These are phyloP conservation scores for Lactarius trivialis DNA, from an alignment of 768 basidiomycete genomes.

Conservation along the genomic window DNA sequence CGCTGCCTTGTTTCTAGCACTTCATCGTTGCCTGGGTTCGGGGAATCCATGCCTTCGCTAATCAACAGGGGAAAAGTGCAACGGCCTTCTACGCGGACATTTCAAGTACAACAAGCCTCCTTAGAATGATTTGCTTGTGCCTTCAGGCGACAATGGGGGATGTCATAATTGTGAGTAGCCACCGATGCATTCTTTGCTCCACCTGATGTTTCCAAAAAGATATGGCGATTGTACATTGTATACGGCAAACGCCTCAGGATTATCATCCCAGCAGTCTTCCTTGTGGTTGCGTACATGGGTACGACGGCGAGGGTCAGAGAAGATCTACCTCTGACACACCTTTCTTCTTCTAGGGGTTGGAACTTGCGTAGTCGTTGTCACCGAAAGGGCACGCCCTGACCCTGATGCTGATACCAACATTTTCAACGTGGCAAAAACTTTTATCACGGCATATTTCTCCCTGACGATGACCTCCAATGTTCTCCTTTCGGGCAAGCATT, in stretches of 20 bases:
- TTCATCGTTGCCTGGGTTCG: background rate
- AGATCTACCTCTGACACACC: background rate
- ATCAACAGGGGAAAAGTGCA: background rate
- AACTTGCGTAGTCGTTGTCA: background rate
- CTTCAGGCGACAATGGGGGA: background rate
- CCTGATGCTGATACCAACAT: too few species aligned
- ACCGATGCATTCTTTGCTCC: background rate
- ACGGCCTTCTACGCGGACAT: slow-evolving; percentile 1
- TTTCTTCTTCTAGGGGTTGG: background rate
- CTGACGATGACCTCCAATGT: background rate
- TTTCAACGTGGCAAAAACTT: background rate
- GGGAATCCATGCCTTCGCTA: background rate
- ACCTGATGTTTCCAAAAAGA: background rate
- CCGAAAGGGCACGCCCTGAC: background rate
- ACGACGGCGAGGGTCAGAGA: background rate
- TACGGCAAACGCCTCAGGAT: background rate
- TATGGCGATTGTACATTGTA: slow-evolving; percentile 11
- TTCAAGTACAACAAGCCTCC: background rate
- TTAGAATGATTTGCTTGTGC: background rate
- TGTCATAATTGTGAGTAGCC: background rate
- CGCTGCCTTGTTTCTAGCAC: background rate
- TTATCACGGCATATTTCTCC: slow-evolving; percentile 3
- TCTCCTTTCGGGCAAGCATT: slow-evolving; percentile 1
- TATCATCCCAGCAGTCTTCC: background rate
- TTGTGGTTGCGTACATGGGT: slow-evolving; percentile 5